Percentiles rank a stretch among this genome's conserved stretches.
Conservation (phyloP, 345 rosid genomes). For the Anastatica hierochuntica region DNA sequence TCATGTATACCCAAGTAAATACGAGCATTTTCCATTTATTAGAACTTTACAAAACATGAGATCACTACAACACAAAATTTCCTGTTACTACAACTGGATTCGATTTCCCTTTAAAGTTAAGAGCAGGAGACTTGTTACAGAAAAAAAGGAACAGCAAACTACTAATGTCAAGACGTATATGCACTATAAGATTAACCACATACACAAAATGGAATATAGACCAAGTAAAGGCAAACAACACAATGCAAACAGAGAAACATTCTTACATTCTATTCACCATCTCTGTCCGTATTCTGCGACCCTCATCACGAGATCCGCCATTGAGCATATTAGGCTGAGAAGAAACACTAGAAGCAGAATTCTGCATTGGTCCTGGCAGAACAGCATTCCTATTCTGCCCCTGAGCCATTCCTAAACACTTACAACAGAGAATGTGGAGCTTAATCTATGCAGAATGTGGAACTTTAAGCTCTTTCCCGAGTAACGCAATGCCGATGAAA, state of each 20-base stretch:
- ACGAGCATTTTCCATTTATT: not conserved
- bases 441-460: no score
- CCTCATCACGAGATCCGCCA: slow-evolving; percentile 30
- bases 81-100: not conserved
- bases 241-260: slow-evolving; percentile 4
- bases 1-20: not conserved
- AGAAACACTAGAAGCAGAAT: slow-evolving; percentile 27
- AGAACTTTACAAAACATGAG: not conserved
- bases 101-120: not conserved
- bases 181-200: not conserved
- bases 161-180: not conserved
- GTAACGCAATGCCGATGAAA: not conserved
- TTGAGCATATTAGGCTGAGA: slow-evolving; percentile 12
- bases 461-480: no score
- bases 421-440: slow-evolving; percentile 38
- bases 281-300: slow-evolving; percentile 27
- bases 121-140: no score
- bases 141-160: not conserved
- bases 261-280: slow-evolving; percentile 52
- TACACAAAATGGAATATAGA: not conserved
- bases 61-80: slow-evolving; percentile 9
- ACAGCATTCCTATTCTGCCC: slow-evolving; percentile 43
- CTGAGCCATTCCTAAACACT: slow-evolving; percentile 30
- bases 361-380: slow-evolving; percentile 50
- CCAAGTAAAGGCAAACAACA: not conserved